Evolutionary conservation across 306 rosid species (phyloP).

Genomic region (Aeschynomene evenia): DNA sequence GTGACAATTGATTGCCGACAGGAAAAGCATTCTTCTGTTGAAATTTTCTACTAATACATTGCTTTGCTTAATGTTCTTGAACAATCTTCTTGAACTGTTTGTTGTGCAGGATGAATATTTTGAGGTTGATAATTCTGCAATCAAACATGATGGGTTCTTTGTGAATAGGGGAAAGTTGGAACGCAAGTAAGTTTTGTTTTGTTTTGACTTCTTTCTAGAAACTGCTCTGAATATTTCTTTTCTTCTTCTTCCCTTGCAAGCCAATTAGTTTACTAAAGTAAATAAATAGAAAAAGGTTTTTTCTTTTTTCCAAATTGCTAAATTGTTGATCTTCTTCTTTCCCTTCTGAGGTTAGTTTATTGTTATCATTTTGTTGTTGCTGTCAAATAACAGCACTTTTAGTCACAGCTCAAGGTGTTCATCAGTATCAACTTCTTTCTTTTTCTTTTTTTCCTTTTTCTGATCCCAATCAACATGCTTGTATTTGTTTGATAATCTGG

Average conservation of each 20-base stretch:
- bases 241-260: slow-evolving; percentile 16
- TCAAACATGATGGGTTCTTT: slow-evolving; percentile 94
- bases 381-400: not conserved
- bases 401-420: not conserved
- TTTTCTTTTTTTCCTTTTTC: not conserved
- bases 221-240: not conserved
- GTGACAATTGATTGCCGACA: slow-evolving; percentile 28
- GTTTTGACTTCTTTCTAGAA: not conserved
- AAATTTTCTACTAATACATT: slow-evolving; percentile 4
- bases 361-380: slow-evolving; percentile 15
- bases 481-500: slow-evolving; percentile 11
- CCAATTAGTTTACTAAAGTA: not conserved
- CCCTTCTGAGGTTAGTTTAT: not conserved
- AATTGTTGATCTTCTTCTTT: slow-evolving; percentile 13
- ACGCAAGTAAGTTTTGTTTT: slow-evolving; percentile 68
- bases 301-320: slow-evolving; percentile 26
- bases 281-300: not conserved
- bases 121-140: slow-evolving; percentile 88
- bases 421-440: not conserved
- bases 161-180: slow-evolving; percentile 92
- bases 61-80: too few relatives aligned
- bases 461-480: not conserved
- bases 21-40: slow-evolving; percentile 6
- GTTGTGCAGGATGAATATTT: slow-evolving; percentile 93
- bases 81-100: slow-evolving; percentile 18